A percentile compares a stretch with the other conserved stretches of the same genome.
Evolutionary conservation across 805 yeast species (phyloP).

Genomic region (Wickerhamomyces mucosus): DNA sequence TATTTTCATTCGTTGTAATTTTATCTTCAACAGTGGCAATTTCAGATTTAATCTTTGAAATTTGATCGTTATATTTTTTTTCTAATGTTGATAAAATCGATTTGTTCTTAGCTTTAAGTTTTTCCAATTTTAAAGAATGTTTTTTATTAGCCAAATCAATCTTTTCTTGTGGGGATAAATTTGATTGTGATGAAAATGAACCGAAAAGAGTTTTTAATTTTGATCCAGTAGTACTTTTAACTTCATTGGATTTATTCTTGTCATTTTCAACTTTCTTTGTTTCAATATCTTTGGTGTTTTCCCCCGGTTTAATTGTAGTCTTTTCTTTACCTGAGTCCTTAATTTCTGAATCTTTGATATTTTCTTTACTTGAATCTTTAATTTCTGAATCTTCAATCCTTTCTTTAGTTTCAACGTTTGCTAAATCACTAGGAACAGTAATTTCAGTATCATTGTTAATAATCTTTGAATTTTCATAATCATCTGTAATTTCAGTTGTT

Average conservation of each 20-base stretch:
- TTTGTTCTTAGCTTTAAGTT: slow-evolving; percentile 11
- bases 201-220: slow-evolving; percentile 1
- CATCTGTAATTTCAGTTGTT: too few species aligned
- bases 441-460: slow-evolving; percentile 1
- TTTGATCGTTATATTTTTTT: slow-evolving; percentile 12
- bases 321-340: background rate
- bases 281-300: slow-evolving; percentile 1
- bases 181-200: slow-evolving; percentile 4
- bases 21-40: slow-evolving; percentile 14
- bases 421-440: background rate
- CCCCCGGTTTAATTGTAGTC: background rate
- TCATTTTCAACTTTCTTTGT: background rate
- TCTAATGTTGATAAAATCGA: slow-evolving; percentile 13
- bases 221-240: slow-evolving; percentile 3
- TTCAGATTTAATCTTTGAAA: slow-evolving; percentile 14
- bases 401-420: background rate
- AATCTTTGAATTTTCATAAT: too few species aligned
- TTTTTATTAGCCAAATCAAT: slow-evolving; percentile 10
- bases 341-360: background rate
- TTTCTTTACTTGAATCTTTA: background rate
- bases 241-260: slow-evolving; percentile 5
- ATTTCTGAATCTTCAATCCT: background rate
- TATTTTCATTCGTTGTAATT: slow-evolving; percentile 8
- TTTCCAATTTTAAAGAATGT: slow-evolving; percentile 9
- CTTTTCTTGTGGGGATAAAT: slow-evolving; percentile 14